phyloP scores from a whole-genome alignment of 768 basidiomycete species.

The Termitomyces eurrhizus region DNA sequence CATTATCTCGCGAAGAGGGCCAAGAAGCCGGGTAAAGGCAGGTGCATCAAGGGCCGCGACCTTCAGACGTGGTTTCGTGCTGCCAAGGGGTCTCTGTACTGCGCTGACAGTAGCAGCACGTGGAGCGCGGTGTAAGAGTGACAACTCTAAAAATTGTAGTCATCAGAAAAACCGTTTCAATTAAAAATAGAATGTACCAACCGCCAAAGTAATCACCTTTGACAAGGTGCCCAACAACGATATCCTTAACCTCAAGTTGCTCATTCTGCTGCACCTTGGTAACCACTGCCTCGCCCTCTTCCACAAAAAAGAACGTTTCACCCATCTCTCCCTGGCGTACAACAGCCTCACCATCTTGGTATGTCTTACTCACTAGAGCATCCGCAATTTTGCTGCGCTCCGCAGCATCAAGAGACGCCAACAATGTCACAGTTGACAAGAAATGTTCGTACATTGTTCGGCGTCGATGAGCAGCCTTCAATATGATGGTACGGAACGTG shows the following conservation, averaged over 20 bases:
- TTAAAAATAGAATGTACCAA: conserved; percentile 30
- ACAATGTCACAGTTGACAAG: conserved; percentile 83
- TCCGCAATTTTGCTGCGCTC: conserved; percentile 98
- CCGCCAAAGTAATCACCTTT: conserved; percentile 99
- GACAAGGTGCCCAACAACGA: conserved; percentile 68
- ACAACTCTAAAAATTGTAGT: conserved; percentile 61
- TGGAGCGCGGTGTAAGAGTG: conserved; percentile 82
- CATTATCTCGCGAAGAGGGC: conserved; percentile 91
- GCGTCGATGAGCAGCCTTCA: conserved; percentile 87
- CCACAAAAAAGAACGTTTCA: conserved; percentile 96
- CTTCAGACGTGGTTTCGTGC: conserved; percentile 63
- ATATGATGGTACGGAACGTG: conserved; percentile 96
- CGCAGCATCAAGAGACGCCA: conserved; percentile 79
- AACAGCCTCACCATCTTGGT: conserved; percentile 81
- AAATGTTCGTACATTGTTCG: conserved; percentile 97
- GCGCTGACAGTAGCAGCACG: conserved; percentile 98
- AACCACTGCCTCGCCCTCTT: conserved; percentile 87
- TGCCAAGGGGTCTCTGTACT: conserved; percentile 42
- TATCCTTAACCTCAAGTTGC: conserved; percentile 55
- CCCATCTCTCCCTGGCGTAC: conserved; percentile 94
- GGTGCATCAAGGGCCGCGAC: conserved; percentile 92
- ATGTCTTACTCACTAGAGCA: conserved; percentile 80
- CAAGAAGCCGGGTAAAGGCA: conserved; percentile 91
- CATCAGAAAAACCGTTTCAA: not conserved
- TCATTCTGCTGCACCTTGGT: conserved; percentile 67